These are phyloP conservation scores for Geotrichum phurueaensis DNA, from an alignment of 1,139 yeast species.

Conservation along the genomic window DNA sequence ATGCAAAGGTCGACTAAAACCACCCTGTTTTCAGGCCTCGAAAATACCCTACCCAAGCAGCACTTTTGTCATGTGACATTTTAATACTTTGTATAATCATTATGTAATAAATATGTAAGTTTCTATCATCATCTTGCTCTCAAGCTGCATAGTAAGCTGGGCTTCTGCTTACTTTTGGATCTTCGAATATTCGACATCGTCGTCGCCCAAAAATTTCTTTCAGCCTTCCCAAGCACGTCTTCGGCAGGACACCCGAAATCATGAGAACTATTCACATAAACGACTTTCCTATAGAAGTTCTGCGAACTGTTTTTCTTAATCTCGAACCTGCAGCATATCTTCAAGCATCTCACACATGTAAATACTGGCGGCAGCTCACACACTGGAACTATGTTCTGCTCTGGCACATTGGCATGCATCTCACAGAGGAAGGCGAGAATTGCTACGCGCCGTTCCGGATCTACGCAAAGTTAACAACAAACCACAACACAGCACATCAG, in stretches of 20 bases:
- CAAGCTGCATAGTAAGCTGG: background rate
- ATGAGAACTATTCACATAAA: conserved; percentile 6
- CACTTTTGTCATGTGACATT: background rate
- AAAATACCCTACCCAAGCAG: background rate
- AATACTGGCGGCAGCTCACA: conserved; percentile 15
- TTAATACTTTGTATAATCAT: background rate
- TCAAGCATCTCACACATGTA: conserved; percentile 14
- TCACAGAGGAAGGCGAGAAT: conserved; percentile 7
- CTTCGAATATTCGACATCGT: background rate
- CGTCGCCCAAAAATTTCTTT: background rate
- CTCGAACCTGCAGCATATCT: conserved; percentile 16
- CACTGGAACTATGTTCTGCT: conserved; percentile 17
- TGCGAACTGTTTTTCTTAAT: conserved; percentile 14
- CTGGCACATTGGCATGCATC: conserved; percentile 15
- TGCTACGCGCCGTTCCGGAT: background rate
- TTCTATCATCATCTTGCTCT: background rate
- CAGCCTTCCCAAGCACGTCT: background rate
- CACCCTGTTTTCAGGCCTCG: background rate
- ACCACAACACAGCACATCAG: background rate
- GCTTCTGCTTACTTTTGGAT: background rate
- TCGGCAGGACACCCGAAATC: background rate
- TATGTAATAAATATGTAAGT: background rate
- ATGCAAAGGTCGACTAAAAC: background rate
- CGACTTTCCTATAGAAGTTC: conserved; percentile 19
- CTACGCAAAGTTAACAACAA: background rate